These are phyloP conservation scores for Rhizopogon roseolus DNA, from an alignment of 768 basidiomycete genomes.

Conservation along the genomic window DNA sequence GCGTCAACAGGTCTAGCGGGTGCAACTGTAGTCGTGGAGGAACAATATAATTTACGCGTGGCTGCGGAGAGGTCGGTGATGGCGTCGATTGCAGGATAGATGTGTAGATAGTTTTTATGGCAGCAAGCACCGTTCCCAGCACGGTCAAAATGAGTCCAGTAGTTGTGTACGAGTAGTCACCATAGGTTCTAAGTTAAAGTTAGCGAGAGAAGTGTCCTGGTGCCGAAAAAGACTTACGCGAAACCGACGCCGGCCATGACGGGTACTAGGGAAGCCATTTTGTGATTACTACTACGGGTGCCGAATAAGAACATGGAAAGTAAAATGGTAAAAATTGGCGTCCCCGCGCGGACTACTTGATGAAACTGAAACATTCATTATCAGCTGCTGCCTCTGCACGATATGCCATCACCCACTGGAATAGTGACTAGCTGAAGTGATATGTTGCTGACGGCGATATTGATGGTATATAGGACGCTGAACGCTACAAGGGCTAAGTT, in stretches of 20 bases:
- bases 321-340: slow-evolving; percentile 87
- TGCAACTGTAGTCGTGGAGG: slow-evolving; percentile 44
- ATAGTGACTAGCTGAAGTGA: slow-evolving; percentile 86
- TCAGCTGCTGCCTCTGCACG: neutral
- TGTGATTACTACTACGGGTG: slow-evolving; percentile 51
- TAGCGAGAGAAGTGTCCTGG: neutral
- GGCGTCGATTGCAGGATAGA: slow-evolving; percentile 64
- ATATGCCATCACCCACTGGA: slow-evolving; percentile 53
- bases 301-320: slow-evolving; percentile 70
- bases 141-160: slow-evolving; percentile 86
- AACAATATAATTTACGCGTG: slow-evolving; percentile 17
- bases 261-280: slow-evolving; percentile 71
- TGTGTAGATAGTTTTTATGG: slow-evolving; percentile 90
- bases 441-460: slow-evolving; percentile 92
- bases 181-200: slow-evolving; percentile 64
- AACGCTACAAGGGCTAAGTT: slow-evolving; percentile 69
- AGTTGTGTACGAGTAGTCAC: slow-evolving; percentile 89
- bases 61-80: slow-evolving; percentile 12
- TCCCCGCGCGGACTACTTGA: slow-evolving; percentile 90
- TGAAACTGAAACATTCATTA: slow-evolving; percentile 65
- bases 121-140: slow-evolving; percentile 85
- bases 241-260: slow-evolving; percentile 89
- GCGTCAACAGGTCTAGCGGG: slow-evolving; percentile 82
- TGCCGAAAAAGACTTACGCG: slow-evolving; percentile 45
- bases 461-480: slow-evolving; percentile 87